Base-by-base conservation (phyloP, 2,329 filamentous ascomycete genomes). In the Trichoderma asperellum region DNA sequence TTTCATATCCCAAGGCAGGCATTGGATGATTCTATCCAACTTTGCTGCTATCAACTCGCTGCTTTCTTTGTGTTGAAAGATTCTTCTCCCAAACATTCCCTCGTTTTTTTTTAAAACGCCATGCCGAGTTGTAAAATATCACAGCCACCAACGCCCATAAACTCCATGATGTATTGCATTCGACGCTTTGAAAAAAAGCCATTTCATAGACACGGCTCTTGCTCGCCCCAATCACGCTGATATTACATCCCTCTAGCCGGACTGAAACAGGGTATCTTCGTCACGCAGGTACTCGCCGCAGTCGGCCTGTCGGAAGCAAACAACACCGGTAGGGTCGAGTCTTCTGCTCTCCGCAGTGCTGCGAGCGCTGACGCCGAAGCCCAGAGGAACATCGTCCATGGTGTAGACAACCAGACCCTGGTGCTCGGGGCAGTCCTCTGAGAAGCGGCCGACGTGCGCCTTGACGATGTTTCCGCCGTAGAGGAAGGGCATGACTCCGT, bases 401-500 rank as follows among this genome's bases (percentile, higher is more conserved):
- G 88, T 91, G 82, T 93, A 90, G 27, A 99, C 92, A 58, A 99
- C 89, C 14, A 97, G 91, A 53, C 96, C 96, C 75, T 94, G 91
- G 81, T 98, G 94, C 81, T 97, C 94, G 0, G 95, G 94, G 75
- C 92, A 94, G 83, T 98, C 95, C 76, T 97, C 94, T 52, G 89
- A 92, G 90, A 92, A 95, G 71, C 94, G 84, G 24, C 93, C 93
- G 21, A 96, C 88, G 76, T 87, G 85, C 10, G 85, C 85, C 78
- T 87, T 87, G 74, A 96, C 88, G 64, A 97, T 86, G 80, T 98
- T 94, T 69, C 93, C 92, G 65, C 96, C 96, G 81, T 98, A 99
- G 58, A 99, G 83, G 80, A 97, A 98, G 1, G 96, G 95, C 94
- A 97, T 97, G 77, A 96, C 94, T 74, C 96, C 96, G 81, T 98